Conservation (phyloP, 2,329 filamentous ascomycete genomes). For the Ophiostoma sp. region DNA sequence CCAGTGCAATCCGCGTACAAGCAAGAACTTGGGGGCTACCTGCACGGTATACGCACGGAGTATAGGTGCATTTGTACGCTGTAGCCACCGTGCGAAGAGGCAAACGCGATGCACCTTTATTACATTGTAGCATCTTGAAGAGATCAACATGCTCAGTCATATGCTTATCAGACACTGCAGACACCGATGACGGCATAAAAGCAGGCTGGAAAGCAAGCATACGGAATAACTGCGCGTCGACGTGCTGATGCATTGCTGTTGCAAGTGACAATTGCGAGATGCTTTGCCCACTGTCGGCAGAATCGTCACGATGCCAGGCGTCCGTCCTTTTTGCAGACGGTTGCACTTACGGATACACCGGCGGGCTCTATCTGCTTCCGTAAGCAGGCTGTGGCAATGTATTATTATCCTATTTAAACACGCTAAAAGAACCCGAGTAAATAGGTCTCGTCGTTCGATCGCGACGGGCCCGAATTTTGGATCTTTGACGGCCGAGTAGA, state of each 20-base stretch:
- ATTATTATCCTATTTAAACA: neutral
- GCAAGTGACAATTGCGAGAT: neutral
- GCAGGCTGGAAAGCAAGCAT: neutral
- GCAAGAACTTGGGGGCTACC: neutral
- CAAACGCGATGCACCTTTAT: neutral
- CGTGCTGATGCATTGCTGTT: neutral
- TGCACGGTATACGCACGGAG: constrained; percentile 8
- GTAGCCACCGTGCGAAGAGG: neutral
- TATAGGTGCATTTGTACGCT: neutral
- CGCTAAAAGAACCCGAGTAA: neutral
- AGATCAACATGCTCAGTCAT: constrained; percentile 6
- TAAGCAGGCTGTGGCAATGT: neutral
- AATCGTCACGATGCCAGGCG: neutral
- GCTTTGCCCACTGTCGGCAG: neutral
- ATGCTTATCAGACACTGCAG: neutral
- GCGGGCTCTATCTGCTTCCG: neutral
- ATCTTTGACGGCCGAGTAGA: neutral
- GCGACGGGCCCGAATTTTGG: neutral
- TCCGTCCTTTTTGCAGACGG: neutral
- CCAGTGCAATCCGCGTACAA: neutral
- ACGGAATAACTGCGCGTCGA: neutral
- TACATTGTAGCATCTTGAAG: neutral
- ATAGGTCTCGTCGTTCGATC: neutral
- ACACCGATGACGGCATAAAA: neutral
- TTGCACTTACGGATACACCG: neutral